phyloP scores from a whole-genome alignment of 2,329 filamentous ascomycete genomes.

The Aspergillus uvarum region DNA sequence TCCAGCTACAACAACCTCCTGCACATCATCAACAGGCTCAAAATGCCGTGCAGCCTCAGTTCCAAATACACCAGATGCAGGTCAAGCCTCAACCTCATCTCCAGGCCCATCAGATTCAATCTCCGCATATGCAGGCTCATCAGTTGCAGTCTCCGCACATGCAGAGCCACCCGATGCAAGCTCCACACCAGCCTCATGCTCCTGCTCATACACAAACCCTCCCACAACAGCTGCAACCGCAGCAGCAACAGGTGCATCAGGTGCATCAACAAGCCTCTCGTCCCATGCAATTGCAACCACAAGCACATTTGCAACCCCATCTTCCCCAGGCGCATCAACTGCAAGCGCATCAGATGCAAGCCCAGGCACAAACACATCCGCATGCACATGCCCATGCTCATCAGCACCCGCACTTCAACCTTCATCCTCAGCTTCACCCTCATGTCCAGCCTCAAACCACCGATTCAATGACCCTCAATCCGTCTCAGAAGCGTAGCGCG shows the following conservation, averaged over 20 bases:
- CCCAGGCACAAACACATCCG: constrained; percentile 9
- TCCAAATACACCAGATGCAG: constrained; percentile 20
- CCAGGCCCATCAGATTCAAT: constrained; percentile 7
- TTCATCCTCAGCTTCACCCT: constrained; percentile 9
- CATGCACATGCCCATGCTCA: constrained; percentile 17
- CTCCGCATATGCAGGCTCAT: constrained; percentile 5
- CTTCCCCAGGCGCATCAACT: constrained; percentile 8
- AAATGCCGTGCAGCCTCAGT: constrained; percentile 14
- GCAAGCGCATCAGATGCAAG: constrained; percentile 10
- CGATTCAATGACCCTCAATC: constrained; percentile 21
- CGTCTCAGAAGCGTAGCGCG: constrained; percentile 19
- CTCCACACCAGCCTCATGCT: constrained; percentile 3
- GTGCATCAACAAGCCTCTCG: not conserved
- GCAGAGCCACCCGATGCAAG: constrained; percentile 9
- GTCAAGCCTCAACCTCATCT: constrained; percentile 12
- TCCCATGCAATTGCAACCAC: constrained; percentile 5
- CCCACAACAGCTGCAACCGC: constrained; percentile 7
- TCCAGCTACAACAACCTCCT: constrained; percentile 9
- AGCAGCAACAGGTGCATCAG: constrained; percentile 10
- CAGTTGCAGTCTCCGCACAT: constrained; percentile 10
- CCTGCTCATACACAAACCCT: not conserved
- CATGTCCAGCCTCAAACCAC: constrained; percentile 17
- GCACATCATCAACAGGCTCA: constrained; percentile 9
- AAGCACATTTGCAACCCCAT: constrained; percentile 18
- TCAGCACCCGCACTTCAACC: constrained; percentile 10